Base-by-base conservation (phyloP, 23 red algal species). In the Gracilaria domingensis region DNA sequence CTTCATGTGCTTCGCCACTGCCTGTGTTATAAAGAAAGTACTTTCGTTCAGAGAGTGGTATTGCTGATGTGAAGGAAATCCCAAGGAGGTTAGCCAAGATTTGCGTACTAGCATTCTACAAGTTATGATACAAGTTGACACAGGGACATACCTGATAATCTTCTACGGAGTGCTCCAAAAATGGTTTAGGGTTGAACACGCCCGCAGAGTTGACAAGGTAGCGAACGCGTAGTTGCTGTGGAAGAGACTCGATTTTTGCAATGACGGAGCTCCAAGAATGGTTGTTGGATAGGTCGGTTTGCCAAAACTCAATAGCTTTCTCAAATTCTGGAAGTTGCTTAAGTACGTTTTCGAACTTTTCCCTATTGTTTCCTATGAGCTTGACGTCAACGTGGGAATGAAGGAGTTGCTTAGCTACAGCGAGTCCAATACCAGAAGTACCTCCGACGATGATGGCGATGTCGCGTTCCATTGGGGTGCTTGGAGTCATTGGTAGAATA, bases 1-100 rank as follows among this genome's bases (percentile, higher is more conserved):
- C 32, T 77, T 65, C 91, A 93, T 93, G 4, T 66, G 35, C 60
- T 74, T 77, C 32, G 72, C 72, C n/a, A 45, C 72, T 12, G 72
- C 72, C 42, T 77, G 72, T 5, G 72, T 45, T 33, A 42, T 42
- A 29, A 77, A 77, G 38, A 38, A 77, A 9, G 29, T 77, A 44
- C 30, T 42, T 24, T 44, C 23, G 9, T 40, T 40, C 7, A 77
- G 29, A 7, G 72, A 25, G 11, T 66, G 61, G 61, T 66, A 66
- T 36, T 29, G 5, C 61, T 66, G 61, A 29, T 9, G 28, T 6
- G 16, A 36, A 66, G 7, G 33, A 66, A 36, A 9, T 9, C 6
- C 25, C 8, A 36, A 36, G 6, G 11, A 36, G 61, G 25, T 29
- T 29, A 66, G 61, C 6, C 25, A 36, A 66, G 5, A 16, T 16